Evolutionary conservation across 75 land plant genomes (phyloP), one percentile per base, ranked within the genome.

Genomic region (Isoetes taiwanensis): DNA sequence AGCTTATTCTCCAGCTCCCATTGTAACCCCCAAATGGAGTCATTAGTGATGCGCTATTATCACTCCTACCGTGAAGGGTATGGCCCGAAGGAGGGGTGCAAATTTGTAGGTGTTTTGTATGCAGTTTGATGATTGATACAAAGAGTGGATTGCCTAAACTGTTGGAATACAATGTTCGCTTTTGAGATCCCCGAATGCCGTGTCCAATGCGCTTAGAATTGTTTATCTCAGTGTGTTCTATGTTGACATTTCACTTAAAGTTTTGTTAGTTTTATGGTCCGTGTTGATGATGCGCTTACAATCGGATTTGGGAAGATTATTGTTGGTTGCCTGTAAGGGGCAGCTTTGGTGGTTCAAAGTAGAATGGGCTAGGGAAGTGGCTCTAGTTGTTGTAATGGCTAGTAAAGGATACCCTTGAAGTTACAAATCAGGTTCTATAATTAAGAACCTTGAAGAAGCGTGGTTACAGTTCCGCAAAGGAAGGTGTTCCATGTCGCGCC

Each of bases 101-200:
- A 63, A 61, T 94, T 81, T 70, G 75, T 94, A 31, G 99, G 99
- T 1, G 89, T 94, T 16, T 50, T 88, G 28, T 94, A 74, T 77
- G 96, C 99, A 28, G 96, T 2, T 76, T 93, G 25, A 93, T 93
- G 72, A 81, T 93, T 57, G 98, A 93, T 69, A 81, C 77, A 61
- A 81, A 79, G 60, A 70, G 75, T 34, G 86, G 90, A 26, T 34
- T 79, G 46, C 98, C 98, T 21, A 93, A 93, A 72, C 80, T 94
- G 32, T 79, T 94, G 31, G 99, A 88, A 71, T 88, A 84, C 56
- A 94, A 94, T 67, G 96, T 94, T 27, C 78, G 99, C 4, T 94
- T 94, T 72, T 95, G 99, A 53, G 99, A 94, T 73, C n/a, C 98
- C 96, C 6, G 99, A 94, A 63, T 94, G 96, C 71, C 99, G 88